phyloP scores from a whole-genome alignment of 1,139 yeast genomes.

The Blastobotrys malaysiensis region DNA sequence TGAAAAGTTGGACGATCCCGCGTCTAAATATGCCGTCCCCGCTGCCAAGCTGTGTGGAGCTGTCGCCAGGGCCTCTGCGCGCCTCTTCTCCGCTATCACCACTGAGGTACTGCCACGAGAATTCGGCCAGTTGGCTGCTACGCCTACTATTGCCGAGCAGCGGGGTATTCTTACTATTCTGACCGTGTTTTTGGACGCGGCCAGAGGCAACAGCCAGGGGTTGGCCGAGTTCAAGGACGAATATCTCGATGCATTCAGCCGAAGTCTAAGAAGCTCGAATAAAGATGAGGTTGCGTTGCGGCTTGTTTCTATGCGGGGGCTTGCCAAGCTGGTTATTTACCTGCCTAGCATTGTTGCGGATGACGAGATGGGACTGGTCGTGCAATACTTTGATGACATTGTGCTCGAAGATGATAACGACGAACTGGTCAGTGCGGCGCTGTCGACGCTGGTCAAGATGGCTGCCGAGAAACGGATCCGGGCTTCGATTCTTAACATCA shows the following conservation, averaged over 20 bases:
- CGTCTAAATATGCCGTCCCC: slow-evolving; percentile 43
- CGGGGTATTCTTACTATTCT: slow-evolving; percentile 53
- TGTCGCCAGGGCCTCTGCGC: slow-evolving; percentile 43
- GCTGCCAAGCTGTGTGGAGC: slow-evolving; percentile 41
- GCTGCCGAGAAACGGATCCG: slow-evolving; percentile 32
- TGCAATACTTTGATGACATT: slow-evolving; percentile 63
- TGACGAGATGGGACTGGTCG: slow-evolving; percentile 56
- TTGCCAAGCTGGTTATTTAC: slow-evolving; percentile 43
- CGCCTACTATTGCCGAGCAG: slow-evolving; percentile 49
- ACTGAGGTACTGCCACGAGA: slow-evolving; percentile 37
- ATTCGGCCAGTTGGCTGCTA: slow-evolving; percentile 27
- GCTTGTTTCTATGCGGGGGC: slow-evolving; percentile 58
- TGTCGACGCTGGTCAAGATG: slow-evolving; percentile 51
- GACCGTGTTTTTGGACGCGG: slow-evolving; percentile 43
- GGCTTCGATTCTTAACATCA: slow-evolving; percentile 45
- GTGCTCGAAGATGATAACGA: slow-evolving; percentile 43
- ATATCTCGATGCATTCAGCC: slow-evolving; percentile 58
- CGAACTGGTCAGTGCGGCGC: slow-evolving; percentile 34
- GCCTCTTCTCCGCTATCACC: slow-evolving; percentile 45
- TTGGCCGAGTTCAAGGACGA: slow-evolving; percentile 49
- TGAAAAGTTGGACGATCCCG: slow-evolving; percentile 46
- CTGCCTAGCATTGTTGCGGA: slow-evolving; percentile 43
- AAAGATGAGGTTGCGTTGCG: slow-evolving; percentile 62
- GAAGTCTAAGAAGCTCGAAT: slow-evolving; percentile 61
- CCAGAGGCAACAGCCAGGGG: slow-evolving; percentile 10